Base-by-base conservation (phyloP, 768 basidiomycete genomes). In the Filobasidium floriforme region DNA sequence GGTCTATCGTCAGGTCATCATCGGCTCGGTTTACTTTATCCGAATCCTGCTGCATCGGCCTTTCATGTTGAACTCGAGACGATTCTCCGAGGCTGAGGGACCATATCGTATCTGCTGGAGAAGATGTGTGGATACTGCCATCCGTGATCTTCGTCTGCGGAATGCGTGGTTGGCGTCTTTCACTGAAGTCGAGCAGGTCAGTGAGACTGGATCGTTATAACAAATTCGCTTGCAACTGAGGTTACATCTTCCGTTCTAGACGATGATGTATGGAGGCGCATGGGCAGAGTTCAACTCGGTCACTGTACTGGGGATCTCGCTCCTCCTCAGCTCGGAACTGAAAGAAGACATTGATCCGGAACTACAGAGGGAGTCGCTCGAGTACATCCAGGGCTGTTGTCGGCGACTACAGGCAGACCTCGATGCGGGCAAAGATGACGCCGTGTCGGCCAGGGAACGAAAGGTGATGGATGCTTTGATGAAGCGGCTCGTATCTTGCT, bases 21-120 rank as follows among this genome's bases (percentile, higher is more conserved):
- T 41, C 46, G 63, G 63, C 7, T 52, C 63, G 24, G 26, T 64
- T 12, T 52, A 57, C 52, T 64, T 64, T 43, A 52, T 55, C 32
- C 63, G 63, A 10, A 64, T 64, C 14, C 32, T 64, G 54, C 46
- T 64, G 55, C 63, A 64, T 32, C 37, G 63, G 7, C 63, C 63
- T n/a, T 64, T 64, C 63, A 64, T 64, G 63, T 44, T 64, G 28
- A 64, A 64, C 9, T 55, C 63, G 10, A 64, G 41, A 52, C 40
- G 63, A 19, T 55, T 55, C n/a, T 3, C 5, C 46, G 46, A 49
- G 22, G 46, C 22, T 2, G 46, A 49, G 22, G 46, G 46, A 4
- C 63, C 63, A 22, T 64, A 64, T 32, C 63, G 63, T n/a, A 55
- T 41, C 43, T 64, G 52, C 19, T 64, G 63, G 63, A 52, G 57